A percentile compares a stretch with the other conserved stretches of the same genome.
Conservation (phyloP, 306 rosid species). For the Urtica urens region DNA sequence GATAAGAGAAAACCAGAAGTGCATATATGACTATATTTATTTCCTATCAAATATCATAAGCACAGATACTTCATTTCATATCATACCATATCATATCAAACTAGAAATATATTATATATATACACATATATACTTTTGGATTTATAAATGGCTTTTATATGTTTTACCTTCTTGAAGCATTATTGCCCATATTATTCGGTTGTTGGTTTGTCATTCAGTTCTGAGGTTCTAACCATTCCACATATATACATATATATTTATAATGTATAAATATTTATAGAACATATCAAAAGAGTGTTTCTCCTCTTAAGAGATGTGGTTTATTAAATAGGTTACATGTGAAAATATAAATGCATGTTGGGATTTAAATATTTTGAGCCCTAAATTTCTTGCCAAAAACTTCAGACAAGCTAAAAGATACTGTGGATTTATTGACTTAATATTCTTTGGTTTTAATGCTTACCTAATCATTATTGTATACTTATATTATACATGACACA, state of each 20-base stretch:
- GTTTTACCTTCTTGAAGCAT: neutral
- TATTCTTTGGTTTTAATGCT: neutral
- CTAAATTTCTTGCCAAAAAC: neutral
- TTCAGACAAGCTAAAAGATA: neutral
- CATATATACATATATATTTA: too few species aligned
- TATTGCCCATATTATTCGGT: conserved; percentile 4
- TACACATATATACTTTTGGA: too few species aligned
- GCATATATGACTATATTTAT: neutral
- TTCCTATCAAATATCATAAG: neutral
- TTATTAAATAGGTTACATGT: neutral
- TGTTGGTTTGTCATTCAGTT: neutral
- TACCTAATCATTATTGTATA: neutral
- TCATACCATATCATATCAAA: too few species aligned
- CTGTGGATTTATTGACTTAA: neutral
- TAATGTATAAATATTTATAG: too few species aligned
- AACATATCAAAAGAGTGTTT: too few species aligned
- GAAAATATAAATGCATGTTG: neutral
- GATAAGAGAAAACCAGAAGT: neutral
- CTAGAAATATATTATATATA: too few species aligned
- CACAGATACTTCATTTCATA: too few species aligned
- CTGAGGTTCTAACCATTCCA: neutral
- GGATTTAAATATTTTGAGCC: neutral
- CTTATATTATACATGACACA: too few species aligned
- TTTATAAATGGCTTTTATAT: neutral
- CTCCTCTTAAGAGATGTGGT: neutral